Evolutionary conservation across 345 rosid genomes (phyloP).

Genomic region (Eucalyptus sideroxylon): DNA sequence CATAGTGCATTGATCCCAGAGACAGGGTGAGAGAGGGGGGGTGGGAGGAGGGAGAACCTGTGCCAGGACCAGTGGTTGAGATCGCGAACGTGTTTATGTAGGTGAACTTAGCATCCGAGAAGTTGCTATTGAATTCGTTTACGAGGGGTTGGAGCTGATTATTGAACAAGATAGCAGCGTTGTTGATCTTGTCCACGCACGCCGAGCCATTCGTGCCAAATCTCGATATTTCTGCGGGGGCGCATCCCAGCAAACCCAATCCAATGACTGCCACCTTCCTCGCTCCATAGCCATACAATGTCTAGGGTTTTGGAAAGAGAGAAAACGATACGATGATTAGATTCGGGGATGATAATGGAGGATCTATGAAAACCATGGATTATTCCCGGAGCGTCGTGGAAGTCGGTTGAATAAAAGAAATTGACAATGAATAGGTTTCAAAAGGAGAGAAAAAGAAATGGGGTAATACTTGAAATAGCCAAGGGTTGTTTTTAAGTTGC

Average conservation of each 20-base stretch:
- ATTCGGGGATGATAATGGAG: neutral
- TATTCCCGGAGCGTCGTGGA: neutral
- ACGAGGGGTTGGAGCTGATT: neutral
- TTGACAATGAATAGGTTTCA: neutral
- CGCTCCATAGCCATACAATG: constrained; percentile 15
- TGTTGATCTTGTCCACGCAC: constrained; percentile 7
- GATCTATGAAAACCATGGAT: neutral
- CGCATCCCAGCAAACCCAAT: constrained; percentile 11
- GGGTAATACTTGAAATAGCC: neutral
- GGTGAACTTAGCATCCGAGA: constrained; percentile 12
- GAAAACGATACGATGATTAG: neutral
- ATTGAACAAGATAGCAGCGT: constrained; percentile 3
- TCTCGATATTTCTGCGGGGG: neutral
- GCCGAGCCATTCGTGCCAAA: neutral
- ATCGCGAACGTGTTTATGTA: constrained; percentile 2
- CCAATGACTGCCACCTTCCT: constrained; percentile 24
- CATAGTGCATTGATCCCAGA: neutral
- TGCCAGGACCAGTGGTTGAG: neutral
- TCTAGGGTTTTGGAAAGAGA: neutral
- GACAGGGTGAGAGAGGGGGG: neutral
- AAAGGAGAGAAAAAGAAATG: neutral
- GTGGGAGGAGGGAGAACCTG: neutral
- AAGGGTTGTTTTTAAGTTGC: neutral
- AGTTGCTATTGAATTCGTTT: neutral
- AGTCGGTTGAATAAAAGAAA: neutral